phyloP scores from a whole-genome alignment of 148 eudicot species.

The Camellia lanceoleosa region DNA sequence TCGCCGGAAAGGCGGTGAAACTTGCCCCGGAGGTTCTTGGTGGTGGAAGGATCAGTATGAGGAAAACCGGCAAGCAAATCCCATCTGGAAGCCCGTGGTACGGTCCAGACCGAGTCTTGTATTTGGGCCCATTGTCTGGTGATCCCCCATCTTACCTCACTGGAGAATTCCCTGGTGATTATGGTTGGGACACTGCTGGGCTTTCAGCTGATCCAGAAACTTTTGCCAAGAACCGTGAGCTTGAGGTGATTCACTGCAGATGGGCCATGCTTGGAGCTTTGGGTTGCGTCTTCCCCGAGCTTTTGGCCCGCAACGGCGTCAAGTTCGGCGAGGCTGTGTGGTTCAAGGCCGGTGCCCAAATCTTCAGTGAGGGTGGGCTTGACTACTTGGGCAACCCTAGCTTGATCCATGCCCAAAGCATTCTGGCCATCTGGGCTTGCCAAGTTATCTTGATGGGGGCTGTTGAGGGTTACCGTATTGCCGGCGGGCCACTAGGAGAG shows the following conservation, averaged over 20 bases:
- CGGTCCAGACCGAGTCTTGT: slow-evolving; percentile 32
- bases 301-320: slow-evolving; percentile 41
- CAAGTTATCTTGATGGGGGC: slow-evolving; percentile 44
- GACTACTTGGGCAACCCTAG: slow-evolving; percentile 42
- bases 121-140: slow-evolving; percentile 37
- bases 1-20: slow-evolving; percentile 24
- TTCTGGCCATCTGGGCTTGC: slow-evolving; percentile 38
- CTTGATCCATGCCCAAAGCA: slow-evolving; percentile 43
- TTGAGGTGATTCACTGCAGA: slow-evolving; percentile 31
- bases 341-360: slow-evolving; percentile 45
- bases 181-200: slow-evolving; percentile 39
- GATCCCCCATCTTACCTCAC: slow-evolving; percentile 35
- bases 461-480: slow-evolving; percentile 38
- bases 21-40: slow-evolving; percentile 10
- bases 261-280: slow-evolving; percentile 41
- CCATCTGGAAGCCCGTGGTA: slow-evolving; percentile 35
- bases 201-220: slow-evolving; percentile 35
- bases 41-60: slow-evolving; percentile 28
- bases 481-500: slow-evolving; percentile 42
- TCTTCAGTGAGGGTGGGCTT: slow-evolving; percentile 37
- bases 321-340: slow-evolving; percentile 44
- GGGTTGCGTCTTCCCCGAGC: slow-evolving; percentile 44
- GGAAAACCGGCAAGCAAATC: slow-evolving; percentile 16
- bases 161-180: slow-evolving; percentile 36
- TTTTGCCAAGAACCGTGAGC: slow-evolving; percentile 36